Base-by-base conservation (phyloP, 2,329 filamentous ascomycete genomes). In the Cephalotrichum gorgonifer region DNA sequence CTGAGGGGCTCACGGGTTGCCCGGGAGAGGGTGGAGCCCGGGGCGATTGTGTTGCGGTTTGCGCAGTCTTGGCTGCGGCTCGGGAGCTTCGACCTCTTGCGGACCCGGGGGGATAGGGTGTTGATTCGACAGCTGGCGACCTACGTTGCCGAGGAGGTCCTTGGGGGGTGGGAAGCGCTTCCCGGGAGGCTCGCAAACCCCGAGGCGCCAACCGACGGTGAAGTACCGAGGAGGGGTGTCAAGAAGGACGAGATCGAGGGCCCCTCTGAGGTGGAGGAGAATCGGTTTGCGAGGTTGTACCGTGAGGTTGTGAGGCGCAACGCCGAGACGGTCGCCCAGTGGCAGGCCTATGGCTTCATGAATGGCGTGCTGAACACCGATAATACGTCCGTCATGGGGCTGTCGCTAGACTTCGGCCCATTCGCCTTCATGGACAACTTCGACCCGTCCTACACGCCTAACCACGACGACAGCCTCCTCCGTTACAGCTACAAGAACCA, bases 261-360 rank as follows among this genome's bases (percentile, higher is more conserved):
- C 2, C 75, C 80, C 5, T 65, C 75, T 2, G 80, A 81, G 2
- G 68, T 76, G 4, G 79, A 84, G 51, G 85, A 96, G 61, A 98
- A 98, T 62, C 79, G 91, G 28, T 98, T 93, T 63, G 75, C 85
- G 1, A 78, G 90, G 15, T 70, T 98, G 1, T 98, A 94, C 64
- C 83, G 93, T 31, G 89, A 95, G 59, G 83, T 98, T 50, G 82
- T 83, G 4, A 81, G 88, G 39, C 79, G 87, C 28, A 98, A 96
- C 61, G 93, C 93, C 1, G 74, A 76, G 51, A 94, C 86, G 0
- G 90, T 97, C 2, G 93, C 93, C 11, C 79, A 85, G 56, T 97
- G 93, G 91, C 94, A 98, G 69, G 89, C 88, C 0, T 97, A 97
- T 60, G 93, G 88, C n/a, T 98, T 98, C 69, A 97, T 95, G 76